Percentiles rank a stretch among this genome's conserved stretches.
These are phyloP conservation scores for Yarrowia bubula DNA, from an alignment of 805 yeast species.

Conservation along the genomic window DNA sequence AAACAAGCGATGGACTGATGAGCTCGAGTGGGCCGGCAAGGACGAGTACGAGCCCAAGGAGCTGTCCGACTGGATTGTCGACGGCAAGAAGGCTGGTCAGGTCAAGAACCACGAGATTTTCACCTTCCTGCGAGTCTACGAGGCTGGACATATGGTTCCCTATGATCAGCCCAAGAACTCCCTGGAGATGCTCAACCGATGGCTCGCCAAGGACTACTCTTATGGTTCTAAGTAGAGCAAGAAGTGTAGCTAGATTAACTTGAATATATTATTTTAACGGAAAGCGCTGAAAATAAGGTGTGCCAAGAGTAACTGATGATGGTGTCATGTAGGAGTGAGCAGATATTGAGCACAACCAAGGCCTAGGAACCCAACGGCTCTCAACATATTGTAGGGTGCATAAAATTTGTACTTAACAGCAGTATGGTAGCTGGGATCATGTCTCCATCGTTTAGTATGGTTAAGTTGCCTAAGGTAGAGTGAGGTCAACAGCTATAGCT, in stretches of 20 bases:
- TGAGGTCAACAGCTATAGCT: too few relatives aligned
- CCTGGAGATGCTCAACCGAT: conserved; percentile 66
- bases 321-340: too few relatives aligned
- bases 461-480: too few relatives aligned
- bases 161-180: conserved; percentile 78
- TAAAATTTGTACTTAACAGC: too few relatives aligned
- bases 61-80: conserved; percentile 44
- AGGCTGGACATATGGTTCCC: conserved; percentile 94
- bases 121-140: conserved; percentile 73
- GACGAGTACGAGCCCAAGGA: conserved; percentile 47
- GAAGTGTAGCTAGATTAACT: neutral
- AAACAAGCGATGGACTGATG: conserved; percentile 82
- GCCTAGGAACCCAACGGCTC: too few relatives aligned
- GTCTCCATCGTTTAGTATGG: too few relatives aligned
- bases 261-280: neutral
- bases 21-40: conserved; percentile 61
- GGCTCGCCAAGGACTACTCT: conserved; percentile 58
- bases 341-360: too few relatives aligned
- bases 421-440: too few relatives aligned
- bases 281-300: too few relatives aligned
- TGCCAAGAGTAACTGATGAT: too few relatives aligned
- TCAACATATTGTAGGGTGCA: too few relatives aligned
- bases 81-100: conserved; percentile 57
- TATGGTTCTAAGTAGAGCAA: conserved; percentile 1
- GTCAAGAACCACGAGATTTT: conserved; percentile 66